Evolutionary conservation across 331 rosid genomes (phyloP), one percentile per base, ranked within the genome.

Genomic region (Ulmus americana): DNA sequence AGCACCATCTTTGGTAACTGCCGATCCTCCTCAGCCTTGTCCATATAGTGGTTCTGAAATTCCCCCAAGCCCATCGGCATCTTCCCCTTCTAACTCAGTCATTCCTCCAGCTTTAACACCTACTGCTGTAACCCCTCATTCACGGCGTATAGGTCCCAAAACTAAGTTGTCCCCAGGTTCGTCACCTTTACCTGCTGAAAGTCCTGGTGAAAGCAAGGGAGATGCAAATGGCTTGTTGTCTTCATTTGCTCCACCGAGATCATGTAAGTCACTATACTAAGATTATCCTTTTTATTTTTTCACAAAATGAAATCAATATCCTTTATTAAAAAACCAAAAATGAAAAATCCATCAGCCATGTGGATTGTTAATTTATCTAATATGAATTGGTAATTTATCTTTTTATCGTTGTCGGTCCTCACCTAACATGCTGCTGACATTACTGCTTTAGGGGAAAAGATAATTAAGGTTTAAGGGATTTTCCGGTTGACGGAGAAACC

Each of bases 11-110:
- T 15, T 44, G 61, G 71, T 22, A 56, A 39, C 70, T 20, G 63
- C 51, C 56, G 70, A 68, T 77, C 74, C 95, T 65, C 87, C 65
- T 53, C 67, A 28, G n/a, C 88, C 90, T 53, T 83, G 83, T 78
- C 74, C 79, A 28, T 61, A 74, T n/a, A 56, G 49, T 59, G 63
- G 75, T 59, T 68, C 43, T 35, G 9, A 55, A 53, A 48, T 79
- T 59, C 70, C 72, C 55, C 81, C 91, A 16, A 73, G 61, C 65
- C 53, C 77, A 41, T 70, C 80, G 1, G 86, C 86, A 55, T 46
- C 70, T 47, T 70, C 77, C 63, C 74, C 53, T 43, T 58, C 85
- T 65, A 70, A 70, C 68, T 75, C 83, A 22, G 44, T 74, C 15
- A 63, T 45, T 53, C 74, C 78, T 68, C 63, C 80, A 6, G 68